These are phyloP conservation scores for Starmerella tilneyi DNA, from an alignment of 805 yeast genomes.

Conservation along the genomic window DNA sequence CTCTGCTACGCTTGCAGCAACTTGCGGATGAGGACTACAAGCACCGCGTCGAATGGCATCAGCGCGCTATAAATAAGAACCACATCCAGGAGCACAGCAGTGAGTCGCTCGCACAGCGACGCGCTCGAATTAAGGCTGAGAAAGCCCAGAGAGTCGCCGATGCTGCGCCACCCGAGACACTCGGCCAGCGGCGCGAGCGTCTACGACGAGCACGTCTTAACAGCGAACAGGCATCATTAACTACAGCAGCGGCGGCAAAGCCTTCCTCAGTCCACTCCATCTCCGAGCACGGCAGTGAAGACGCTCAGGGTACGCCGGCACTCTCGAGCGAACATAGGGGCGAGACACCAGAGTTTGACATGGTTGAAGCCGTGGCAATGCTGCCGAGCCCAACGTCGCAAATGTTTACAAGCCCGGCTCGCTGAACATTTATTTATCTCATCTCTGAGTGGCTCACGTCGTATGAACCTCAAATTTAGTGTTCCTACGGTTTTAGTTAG, in stretches of 20 bases:
- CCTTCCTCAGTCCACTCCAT: not conserved
- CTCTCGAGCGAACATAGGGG: no score
- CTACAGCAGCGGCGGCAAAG: not conserved
- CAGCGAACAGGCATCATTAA: not conserved
- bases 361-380: constrained; percentile 12
- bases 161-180: constrained; percentile 19
- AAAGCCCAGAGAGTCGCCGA: constrained; percentile 1
- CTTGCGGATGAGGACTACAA: constrained; percentile 28
- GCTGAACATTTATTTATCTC: not conserved
- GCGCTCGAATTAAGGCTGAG: constrained; percentile 26
- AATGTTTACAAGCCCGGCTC: not conserved
- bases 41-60: constrained; percentile 25
- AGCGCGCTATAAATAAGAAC: constrained; percentile 15
- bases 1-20: constrained; percentile 29
- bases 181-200: constrained; percentile 25
- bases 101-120: constrained; percentile 29
- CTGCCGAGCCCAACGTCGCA: constrained; percentile 7
- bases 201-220: constrained; percentile 6
- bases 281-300: not conserved
- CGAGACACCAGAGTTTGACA: constrained; percentile 9
- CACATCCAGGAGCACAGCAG: constrained; percentile 21
- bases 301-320: no score
- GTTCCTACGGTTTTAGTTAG: no score
- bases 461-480: no score
- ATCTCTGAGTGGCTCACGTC: not conserved